phyloP scores from a whole-genome alignment of 2,329 filamentous ascomycete species.

The Clarireedia hainanense region DNA sequence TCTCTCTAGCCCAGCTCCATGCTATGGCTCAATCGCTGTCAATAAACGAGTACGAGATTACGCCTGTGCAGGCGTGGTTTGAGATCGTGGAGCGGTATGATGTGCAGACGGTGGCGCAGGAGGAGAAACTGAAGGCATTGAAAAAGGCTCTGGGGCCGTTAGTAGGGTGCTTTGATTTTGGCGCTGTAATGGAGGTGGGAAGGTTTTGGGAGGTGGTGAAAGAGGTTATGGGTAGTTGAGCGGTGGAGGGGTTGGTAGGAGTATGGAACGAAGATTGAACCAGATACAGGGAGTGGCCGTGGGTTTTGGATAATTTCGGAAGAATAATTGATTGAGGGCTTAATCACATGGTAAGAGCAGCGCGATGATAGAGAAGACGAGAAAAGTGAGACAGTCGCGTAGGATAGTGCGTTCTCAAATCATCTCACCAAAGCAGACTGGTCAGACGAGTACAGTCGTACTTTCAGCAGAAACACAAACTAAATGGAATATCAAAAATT shows the following conservation, averaged over 20 bases:
- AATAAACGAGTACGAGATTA: conserved; percentile 23
- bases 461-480: too few species aligned
- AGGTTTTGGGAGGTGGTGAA: conserved; percentile 22
- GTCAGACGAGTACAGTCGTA: too few species aligned
- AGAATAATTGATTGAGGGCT: too few species aligned
- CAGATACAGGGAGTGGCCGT: background rate
- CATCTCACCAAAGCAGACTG: too few species aligned
- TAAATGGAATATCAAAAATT: too few species aligned
- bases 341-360: too few species aligned
- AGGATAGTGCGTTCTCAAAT: too few species aligned
- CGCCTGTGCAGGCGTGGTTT: conserved; percentile 28
- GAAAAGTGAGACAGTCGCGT: too few species aligned
- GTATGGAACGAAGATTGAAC: background rate
- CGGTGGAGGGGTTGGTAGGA: background rate
- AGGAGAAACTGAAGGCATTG: conserved; percentile 11
- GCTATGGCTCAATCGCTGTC: conserved; percentile 18
- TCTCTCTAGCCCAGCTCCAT: conserved; percentile 13
- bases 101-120: conserved; percentile 3
- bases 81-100: conserved; percentile 15
- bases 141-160: conserved; percentile 17
- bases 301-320: background rate
- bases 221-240: conserved; percentile 5
- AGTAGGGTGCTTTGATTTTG: conserved; percentile 23
- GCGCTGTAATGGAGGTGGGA: conserved; percentile 22
- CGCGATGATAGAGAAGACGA: too few species aligned